Evolutionary conservation across 2,329 filamentous ascomycete species (phyloP), one percentile per base, ranked within the genome.

Genomic region (Hypoxylon sp.): DNA sequence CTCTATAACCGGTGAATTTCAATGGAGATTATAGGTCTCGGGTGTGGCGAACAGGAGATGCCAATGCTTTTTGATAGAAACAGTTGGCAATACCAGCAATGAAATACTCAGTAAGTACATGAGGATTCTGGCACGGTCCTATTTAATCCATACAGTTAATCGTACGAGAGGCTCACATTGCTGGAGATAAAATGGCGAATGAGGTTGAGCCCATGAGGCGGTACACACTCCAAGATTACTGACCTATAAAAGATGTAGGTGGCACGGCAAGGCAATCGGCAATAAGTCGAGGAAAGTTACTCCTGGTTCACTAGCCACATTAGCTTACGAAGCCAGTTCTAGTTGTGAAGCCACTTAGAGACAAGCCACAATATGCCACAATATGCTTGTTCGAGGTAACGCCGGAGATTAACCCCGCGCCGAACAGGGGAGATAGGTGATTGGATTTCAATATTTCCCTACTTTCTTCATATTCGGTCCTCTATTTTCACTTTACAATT

Each of bases 181-280:
- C 19, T 63, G 32, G 56, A 51, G 58, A n/a, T 25, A 52, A 36
- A 52, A 34, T 7, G 46, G 14, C 50, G 28, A 60, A 61, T 66
- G 68, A 50, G 59, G 55, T 63, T 61, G 59, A 70, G 43, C 21
- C 41, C 51, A 63, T 66, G 19, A 50, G 51, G 32, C 53, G 45
- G 36, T 49, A 57, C 19, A 45, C 38, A 45, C 19, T 34, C 32
- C 43, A 45, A 46, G 49, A 28, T 62, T 52, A 43, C 21, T 45
- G 45, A 13, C 38, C 48, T 51, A 64, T 52, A 53, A 50, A 56
- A 49, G 50, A 30, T 32, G 46, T 23, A 56, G 43, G 52, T 49
- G 59, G 17, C 59, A 68, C 68, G 68, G 68, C 68, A 71, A 71
- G 41, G 10, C 23, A 34, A 65, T 71, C 68, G 68, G 68, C 68